phyloP scores from a whole-genome alignment of 306 rosid species.

The Dalbergia cultrata region DNA sequence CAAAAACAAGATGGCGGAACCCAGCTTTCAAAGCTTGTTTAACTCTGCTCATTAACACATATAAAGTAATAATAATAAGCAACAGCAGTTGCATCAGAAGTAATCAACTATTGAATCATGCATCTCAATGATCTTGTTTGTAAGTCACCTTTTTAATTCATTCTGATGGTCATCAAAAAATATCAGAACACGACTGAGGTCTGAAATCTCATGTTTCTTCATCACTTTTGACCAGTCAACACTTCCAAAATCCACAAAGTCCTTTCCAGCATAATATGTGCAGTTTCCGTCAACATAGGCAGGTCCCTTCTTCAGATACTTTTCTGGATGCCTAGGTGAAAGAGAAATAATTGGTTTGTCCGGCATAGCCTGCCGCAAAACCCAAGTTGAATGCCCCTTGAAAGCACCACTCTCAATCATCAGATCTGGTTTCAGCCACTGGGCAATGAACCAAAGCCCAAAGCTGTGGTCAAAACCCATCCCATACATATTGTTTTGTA shows the following conservation, averaged over 20 bases:
- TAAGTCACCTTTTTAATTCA: constrained; percentile 84
- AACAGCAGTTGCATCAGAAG: constrained; percentile 36
- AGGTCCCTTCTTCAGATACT: constrained; percentile 92
- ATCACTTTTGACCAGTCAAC: constrained; percentile 78
- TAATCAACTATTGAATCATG: constrained; percentile 33
- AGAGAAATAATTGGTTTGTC: constrained; percentile 76
- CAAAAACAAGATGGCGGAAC: constrained; percentile 91
- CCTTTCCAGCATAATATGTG: constrained; percentile 95
- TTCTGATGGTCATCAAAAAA: constrained; percentile 98
- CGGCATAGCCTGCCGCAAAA: constrained; percentile 96
- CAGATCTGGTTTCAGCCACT: constrained; percentile 91
- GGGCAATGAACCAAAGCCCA: constrained; percentile 97
- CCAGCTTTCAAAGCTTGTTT: constrained; percentile 89
- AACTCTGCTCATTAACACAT: constrained; percentile 66
- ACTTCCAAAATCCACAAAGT: constrained; percentile 94
- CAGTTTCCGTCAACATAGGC: constrained; percentile 96
- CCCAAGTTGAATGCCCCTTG: constrained; percentile 99
- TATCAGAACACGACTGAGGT: constrained; percentile 78
- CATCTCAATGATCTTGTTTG: constrained; percentile 29
- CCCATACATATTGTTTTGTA: constrained; percentile 85
- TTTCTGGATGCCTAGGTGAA: constrained; percentile 96
- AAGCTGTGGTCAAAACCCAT: constrained; percentile 99
- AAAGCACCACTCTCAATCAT: constrained; percentile 99
- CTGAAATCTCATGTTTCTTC: constrained; percentile 71
- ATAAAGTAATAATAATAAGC: constrained; percentile 29